phyloP scores from a whole-genome alignment of 1,284 basidiomycete species.

The Apiotrichum veenhuisii region DNA sequence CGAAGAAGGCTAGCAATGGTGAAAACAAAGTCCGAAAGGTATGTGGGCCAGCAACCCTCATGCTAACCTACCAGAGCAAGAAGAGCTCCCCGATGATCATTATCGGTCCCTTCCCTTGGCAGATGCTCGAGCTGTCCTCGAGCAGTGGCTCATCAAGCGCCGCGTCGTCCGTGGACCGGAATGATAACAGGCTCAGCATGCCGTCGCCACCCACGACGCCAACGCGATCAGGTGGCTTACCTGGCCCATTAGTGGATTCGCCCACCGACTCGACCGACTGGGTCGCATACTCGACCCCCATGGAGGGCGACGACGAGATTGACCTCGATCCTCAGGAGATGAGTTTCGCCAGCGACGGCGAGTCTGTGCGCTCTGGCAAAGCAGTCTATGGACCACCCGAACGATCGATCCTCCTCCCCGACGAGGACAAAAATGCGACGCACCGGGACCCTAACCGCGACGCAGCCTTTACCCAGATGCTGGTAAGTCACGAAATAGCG shows the following conservation, averaged over 20 bases:
- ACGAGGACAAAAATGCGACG: background rate
- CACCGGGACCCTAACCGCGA: background rate
- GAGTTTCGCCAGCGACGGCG: constrained; percentile 1
- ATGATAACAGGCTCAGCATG: background rate
- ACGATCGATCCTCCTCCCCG: background rate
- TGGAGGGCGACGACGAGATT: constrained; percentile 5
- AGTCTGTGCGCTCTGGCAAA: background rate
- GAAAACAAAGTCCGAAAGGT: background rate
- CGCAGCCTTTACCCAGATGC: background rate
- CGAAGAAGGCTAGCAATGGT: background rate
- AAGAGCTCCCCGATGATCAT: constrained; percentile 5
- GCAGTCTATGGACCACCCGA: background rate
- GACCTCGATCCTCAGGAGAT: background rate
- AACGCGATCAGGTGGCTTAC: background rate
- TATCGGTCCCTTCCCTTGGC: constrained; percentile 10
- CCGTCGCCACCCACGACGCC: background rate
- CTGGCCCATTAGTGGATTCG: background rate
- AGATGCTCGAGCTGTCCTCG: constrained; percentile 7
- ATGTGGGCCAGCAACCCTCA: no score
- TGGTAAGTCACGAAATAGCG: background rate
- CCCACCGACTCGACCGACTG: background rate
- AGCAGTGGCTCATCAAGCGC: background rate
- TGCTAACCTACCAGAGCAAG: background rate
- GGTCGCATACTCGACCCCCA: constrained; percentile 10
- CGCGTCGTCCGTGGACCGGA: background rate